Evolutionary conservation across 2,329 filamentous ascomycete species (phyloP).

Genomic region (Fusarium liriodendri): DNA sequence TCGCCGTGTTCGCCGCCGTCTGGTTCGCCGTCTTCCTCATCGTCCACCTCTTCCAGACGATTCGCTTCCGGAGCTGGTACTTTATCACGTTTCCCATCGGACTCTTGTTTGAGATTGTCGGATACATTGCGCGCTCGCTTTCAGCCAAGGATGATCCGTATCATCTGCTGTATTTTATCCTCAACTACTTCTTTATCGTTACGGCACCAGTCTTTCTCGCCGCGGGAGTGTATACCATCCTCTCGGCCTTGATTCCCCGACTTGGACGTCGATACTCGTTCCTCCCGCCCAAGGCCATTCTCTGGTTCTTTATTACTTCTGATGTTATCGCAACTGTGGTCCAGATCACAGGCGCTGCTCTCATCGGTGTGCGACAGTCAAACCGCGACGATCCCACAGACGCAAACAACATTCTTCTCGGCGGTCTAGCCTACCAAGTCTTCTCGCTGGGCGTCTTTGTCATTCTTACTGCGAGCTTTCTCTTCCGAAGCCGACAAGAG

Average conservation of each 20-base stretch:
- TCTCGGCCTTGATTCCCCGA: slow-evolving; percentile 61
- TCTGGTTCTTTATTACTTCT: slow-evolving; percentile 65
- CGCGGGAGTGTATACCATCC: slow-evolving; percentile 66
- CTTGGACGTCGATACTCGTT: slow-evolving; percentile 57
- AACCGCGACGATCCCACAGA: slow-evolving; percentile 61
- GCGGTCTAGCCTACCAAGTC: slow-evolving; percentile 65
- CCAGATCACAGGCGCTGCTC: slow-evolving; percentile 64
- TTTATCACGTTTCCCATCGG: slow-evolving; percentile 59
- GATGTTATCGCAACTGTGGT: slow-evolving; percentile 65
- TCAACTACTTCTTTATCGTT: slow-evolving; percentile 72
- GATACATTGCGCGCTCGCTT: slow-evolving; percentile 61
- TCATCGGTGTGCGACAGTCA: slow-evolving; percentile 62
- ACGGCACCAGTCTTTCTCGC: slow-evolving; percentile 68
- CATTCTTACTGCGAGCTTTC: slow-evolving; percentile 54
- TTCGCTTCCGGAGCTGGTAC: slow-evolving; percentile 56
- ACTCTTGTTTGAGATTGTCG: slow-evolving; percentile 60
- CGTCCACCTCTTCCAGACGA: slow-evolving; percentile 51
- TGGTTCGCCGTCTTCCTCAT: slow-evolving; percentile 57
- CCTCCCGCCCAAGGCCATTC: slow-evolving; percentile 58
- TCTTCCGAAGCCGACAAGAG: slow-evolving; percentile 50
- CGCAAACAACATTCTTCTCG: slow-evolving; percentile 66
- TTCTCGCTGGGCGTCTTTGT: slow-evolving; percentile 63
- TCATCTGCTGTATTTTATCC: slow-evolving; percentile 65
- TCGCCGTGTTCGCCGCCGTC: slow-evolving; percentile 55
- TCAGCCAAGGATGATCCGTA: slow-evolving; percentile 63